Evolutionary conservation across 2,329 filamentous ascomycete species (phyloP).

Genomic region (Phialophora macrospora): DNA sequence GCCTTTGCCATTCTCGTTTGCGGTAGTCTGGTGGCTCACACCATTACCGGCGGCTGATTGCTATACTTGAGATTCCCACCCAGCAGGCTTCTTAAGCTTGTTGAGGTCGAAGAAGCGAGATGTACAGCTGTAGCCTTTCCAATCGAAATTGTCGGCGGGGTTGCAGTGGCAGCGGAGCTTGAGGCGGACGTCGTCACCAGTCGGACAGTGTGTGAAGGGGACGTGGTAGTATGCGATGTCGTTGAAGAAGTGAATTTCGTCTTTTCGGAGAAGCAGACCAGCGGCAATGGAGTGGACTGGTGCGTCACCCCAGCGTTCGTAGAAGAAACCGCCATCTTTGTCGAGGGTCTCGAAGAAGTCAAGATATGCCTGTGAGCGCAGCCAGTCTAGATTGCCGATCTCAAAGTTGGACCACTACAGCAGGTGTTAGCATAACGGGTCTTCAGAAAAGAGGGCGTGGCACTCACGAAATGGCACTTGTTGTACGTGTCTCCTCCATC

Average conservation of each 20-base stretch:
- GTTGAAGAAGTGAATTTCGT: conserved; percentile 97
- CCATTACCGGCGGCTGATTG: conserved; percentile 39
- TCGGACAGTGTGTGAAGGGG: conserved; percentile 97
- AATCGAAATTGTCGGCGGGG: conserved; percentile 97
- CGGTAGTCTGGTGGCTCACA: conserved; percentile 14
- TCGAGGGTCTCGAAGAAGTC: conserved; percentile 92
- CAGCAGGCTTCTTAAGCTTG: conserved; percentile 78
- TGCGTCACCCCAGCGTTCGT: conserved; percentile 97
- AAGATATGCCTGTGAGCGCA: conserved; percentile 83
- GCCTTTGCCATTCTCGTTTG: conserved; percentile 15
- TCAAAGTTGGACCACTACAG: conserved; percentile 98
- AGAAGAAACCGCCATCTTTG: conserved; percentile 94
- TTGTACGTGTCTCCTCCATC: conserved; percentile 93
- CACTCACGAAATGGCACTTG: conserved; percentile 92
- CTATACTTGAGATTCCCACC: conserved; percentile 73
- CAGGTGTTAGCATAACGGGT: conserved; percentile 22
- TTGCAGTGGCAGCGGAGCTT: conserved; percentile 93
- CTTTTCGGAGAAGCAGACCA: conserved; percentile 82
- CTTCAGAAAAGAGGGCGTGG: neutral
- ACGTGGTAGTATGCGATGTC: conserved; percentile 98
- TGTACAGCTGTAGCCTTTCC: conserved; percentile 97
- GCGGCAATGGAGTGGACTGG: conserved; percentile 98
- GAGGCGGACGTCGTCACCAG: conserved; percentile 79
- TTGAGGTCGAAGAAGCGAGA: conserved; percentile 84
- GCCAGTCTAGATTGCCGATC: conserved; percentile 90